Base-by-base conservation (phyloP, 2,329 filamentous ascomycete genomes). In the Macrophomina phaseolina region DNA sequence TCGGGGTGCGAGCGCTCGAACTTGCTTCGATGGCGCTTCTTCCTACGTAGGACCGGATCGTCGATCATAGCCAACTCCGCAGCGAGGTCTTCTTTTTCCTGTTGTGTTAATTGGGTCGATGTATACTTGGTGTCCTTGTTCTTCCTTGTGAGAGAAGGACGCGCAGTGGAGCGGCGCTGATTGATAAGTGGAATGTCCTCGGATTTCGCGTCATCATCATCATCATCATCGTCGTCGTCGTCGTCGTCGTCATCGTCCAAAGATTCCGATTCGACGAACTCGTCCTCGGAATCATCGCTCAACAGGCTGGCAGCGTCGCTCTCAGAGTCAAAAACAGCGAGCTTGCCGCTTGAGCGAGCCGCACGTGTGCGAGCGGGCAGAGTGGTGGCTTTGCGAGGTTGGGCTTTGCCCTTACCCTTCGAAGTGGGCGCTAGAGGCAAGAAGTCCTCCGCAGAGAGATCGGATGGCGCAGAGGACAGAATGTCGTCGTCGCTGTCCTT, bases 1-100 rank as follows among this genome's bases (percentile, higher is more conserved):
- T 89, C 86, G 0, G 94, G 94, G 75, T 99, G 95, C 61, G 91
- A 83, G 23, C 81, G 77, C 71, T 94, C 92, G 1, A 97, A 86
- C 69, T 90, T 89, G 65, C 82, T 80, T 62, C 93, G 87, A 62
- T 79, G 49, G 18, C 52, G 66, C 16, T 16, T 48, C 49, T 60
- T 51, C 28, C 66, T 36, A 11, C 64, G 64, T 7, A 12, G 53
- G 3, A 18, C 16, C 7, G 30, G 16, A 30, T 64, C 61, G 5
- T 5, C 23, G 7, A 66, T 45, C 5, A 14, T 34, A 5, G 18
- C 7, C 34, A 58, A 60, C 18, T 32, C 34, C 12, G 36, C 23
- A 12, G 9, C n/a, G 30, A 66, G 64, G 12, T 45, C 16, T 9
- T 45, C 42, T 12, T 38, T 38, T 38, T 38, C 36, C 11, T 38